Evolutionary conservation across 2,329 filamentous ascomycete species (phyloP), one percentile per base, ranked within the genome.

Genomic region (Trichoderma gracile): DNA sequence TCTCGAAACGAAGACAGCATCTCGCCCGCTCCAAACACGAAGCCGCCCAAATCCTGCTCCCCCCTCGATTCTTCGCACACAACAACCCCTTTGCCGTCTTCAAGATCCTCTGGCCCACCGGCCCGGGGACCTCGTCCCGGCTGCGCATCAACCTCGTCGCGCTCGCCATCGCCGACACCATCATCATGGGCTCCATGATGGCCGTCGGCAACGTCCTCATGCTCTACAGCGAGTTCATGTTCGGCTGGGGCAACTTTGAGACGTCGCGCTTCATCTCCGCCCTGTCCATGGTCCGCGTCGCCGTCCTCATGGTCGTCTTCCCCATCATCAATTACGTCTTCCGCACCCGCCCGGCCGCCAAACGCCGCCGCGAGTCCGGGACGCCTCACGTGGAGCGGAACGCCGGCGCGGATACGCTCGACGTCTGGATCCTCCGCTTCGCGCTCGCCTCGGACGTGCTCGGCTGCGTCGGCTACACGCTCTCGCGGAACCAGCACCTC

Each of bases 41-140:
- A 58, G 77, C 80, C 30, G 49, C 81, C 79, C 45, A 72, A 74
- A 33, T 17, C 53, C 70, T 33, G 72, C 49, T 80, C 2, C 72
- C 67, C 2, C 60, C 68, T 7, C 42, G 81, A 3, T 27, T 27
- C 19, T 74, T 81, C 55, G 80, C 79, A 17, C 77, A 81, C 64
- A 95, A 95, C 72, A 95, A 95, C 72, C 83, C 95, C 0, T 79
- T 97, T 47, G 86, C 84, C 15, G 92, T 94, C 0, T 84, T 99
- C 4, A 86, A 86, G 68, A 88, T 96, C 33, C 83, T 98, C 3
- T 89, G 85, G 73, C 94, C 93, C 0, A 87, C 82, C 0, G 90
- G 89, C 0, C 83, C 83, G 0, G 85, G 86, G 3, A 87, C 73
- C 79, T 83, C 71, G 68, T 79, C 42, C 77, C 69, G 82, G 1